Percentiles rank a stretch among this genome's conserved stretches.
Evolutionary conservation across 2,329 filamentous ascomycete genomes (phyloP).

Genomic region (Pestalotiopsis sp.): DNA sequence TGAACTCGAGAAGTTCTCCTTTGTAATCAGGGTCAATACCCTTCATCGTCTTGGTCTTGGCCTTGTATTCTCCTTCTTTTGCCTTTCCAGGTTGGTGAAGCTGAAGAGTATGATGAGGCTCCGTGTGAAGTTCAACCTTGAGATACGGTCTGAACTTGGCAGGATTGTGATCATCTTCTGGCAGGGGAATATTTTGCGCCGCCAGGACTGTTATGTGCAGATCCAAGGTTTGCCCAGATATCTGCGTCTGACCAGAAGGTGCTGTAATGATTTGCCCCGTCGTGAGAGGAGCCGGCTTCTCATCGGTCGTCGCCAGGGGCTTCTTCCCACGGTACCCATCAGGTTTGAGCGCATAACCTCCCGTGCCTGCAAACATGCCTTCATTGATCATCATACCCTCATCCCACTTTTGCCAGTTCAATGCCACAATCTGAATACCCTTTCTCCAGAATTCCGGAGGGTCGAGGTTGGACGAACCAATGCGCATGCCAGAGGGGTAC

Average conservation of each 20-base stretch:
- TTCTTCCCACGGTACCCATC: constrained; percentile 48
- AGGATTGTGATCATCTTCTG: constrained; percentile 46
- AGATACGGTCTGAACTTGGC: constrained; percentile 75
- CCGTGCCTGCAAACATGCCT: constrained; percentile 82
- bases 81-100: constrained; percentile 47
- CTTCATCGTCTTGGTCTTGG: constrained; percentile 56
- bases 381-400: constrained; percentile 96
- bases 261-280: constrained; percentile 17
- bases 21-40: constrained; percentile 65
- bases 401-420: constrained; percentile 93
- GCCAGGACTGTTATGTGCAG: constrained; percentile 74
- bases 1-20: constrained; percentile 59
- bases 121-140: constrained; percentile 81
- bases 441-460: constrained; percentile 84
- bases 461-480: constrained; percentile 84
- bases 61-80: constrained; percentile 59
- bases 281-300: constrained; percentile 23
- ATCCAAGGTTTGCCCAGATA: constrained; percentile 60
- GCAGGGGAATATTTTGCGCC: constrained; percentile 74
- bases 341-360: constrained; percentile 87
- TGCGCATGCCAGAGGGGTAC: constrained; percentile 80
- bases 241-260: constrained; percentile 26
- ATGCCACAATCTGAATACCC: constrained; percentile 84
- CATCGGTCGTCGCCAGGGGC: constrained; percentile 15
- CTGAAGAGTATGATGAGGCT: constrained; percentile 38